A percentile compares a stretch with the other conserved stretches of the same genome.
phyloP scores from a whole-genome alignment of 2,329 filamentous ascomycete genomes.

The Graphilbum fragrans region DNA sequence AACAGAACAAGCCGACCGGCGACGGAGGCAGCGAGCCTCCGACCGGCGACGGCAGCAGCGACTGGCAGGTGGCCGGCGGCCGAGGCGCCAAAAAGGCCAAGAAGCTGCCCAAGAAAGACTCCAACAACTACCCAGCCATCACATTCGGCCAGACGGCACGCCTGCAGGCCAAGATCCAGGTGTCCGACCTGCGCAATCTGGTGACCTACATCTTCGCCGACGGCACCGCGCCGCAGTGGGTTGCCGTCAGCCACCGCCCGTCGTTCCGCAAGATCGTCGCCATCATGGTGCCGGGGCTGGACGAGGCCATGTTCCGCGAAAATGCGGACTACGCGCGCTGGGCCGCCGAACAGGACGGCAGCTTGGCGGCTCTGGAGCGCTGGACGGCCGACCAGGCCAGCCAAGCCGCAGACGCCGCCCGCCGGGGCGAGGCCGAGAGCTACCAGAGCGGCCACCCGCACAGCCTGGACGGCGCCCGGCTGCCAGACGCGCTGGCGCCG shows the following conservation, averaged over 20 bases:
- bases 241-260: slow-evolving; percentile 48
- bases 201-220: slow-evolving; percentile 57
- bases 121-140: slow-evolving; percentile 47
- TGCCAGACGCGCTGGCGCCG: slow-evolving; percentile 45
- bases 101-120: slow-evolving; percentile 44
- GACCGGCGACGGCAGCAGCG: background rate
- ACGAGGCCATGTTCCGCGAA: slow-evolving; percentile 77
- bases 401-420: slow-evolving; percentile 6
- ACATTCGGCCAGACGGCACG: slow-evolving; percentile 44
- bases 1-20: background rate
- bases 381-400: slow-evolving; percentile 19
- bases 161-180: slow-evolving; percentile 48
- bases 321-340: slow-evolving; percentile 31
- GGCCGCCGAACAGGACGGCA: slow-evolving; percentile 25
- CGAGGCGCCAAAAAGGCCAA: slow-evolving; percentile 24
- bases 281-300: slow-evolving; percentile 84
- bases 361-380: slow-evolving; percentile 18
- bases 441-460: slow-evolving; percentile 39
- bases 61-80: background rate
- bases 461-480: slow-evolving; percentile 33
- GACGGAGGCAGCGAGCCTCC: background rate
- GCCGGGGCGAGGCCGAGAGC: slow-evolving; percentile 31
- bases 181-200: slow-evolving; percentile 50
- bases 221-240: slow-evolving; percentile 52
- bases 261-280: slow-evolving; percentile 70